These are phyloP conservation scores for Rhynchosporium secalis DNA, from an alignment of 2,329 filamentous ascomycete genomes.

Conservation along the genomic window DNA sequence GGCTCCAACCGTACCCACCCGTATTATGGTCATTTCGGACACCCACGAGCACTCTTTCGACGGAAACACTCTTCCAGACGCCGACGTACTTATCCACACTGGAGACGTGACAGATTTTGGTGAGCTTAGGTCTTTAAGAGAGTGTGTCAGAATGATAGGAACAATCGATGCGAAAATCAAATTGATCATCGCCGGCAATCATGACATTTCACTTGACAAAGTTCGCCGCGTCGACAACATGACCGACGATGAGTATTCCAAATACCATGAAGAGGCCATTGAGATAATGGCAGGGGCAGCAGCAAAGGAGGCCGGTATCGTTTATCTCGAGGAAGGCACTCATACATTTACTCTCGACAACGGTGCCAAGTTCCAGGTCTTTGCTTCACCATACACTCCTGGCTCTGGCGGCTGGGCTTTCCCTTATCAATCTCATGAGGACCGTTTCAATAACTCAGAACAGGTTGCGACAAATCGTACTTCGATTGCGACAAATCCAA, in stretches of 20 bases:
- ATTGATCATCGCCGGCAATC: constrained; percentile 62
- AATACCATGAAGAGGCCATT: constrained; percentile 16
- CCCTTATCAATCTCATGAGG: constrained; percentile 27
- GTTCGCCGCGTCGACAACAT: constrained; percentile 14
- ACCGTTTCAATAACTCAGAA: constrained; percentile 30
- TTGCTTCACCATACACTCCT: constrained; percentile 37
- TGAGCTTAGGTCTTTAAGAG: constrained; percentile 30
- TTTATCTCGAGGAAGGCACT: constrained; percentile 35
- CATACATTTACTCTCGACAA: constrained; percentile 32
- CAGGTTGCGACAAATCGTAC: constrained; percentile 9
- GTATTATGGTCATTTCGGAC: constrained; percentile 33
- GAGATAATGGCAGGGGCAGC: constrained; percentile 22
- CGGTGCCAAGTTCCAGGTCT: constrained; percentile 35
- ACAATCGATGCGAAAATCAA: constrained; percentile 54
- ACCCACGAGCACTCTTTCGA: constrained; percentile 31
- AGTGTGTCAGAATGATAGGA: constrained; percentile 32
- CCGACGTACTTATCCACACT: constrained; percentile 43
- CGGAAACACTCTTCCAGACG: constrained; percentile 25
- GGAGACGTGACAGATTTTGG: constrained; percentile 42
- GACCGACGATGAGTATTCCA: constrained; percentile 5
- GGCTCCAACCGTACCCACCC: constrained; percentile 24
- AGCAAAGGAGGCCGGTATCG: constrained; percentile 26
- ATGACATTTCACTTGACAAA: constrained; percentile 56
- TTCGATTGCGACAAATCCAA: constrained; percentile 22
- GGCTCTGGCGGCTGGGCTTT: constrained; percentile 34